Evolutionary conservation across 176 grass and related monocot genomes (phyloP), one percentile per base, ranked within the genome.

Genomic region (Olyra latifolia): DNA sequence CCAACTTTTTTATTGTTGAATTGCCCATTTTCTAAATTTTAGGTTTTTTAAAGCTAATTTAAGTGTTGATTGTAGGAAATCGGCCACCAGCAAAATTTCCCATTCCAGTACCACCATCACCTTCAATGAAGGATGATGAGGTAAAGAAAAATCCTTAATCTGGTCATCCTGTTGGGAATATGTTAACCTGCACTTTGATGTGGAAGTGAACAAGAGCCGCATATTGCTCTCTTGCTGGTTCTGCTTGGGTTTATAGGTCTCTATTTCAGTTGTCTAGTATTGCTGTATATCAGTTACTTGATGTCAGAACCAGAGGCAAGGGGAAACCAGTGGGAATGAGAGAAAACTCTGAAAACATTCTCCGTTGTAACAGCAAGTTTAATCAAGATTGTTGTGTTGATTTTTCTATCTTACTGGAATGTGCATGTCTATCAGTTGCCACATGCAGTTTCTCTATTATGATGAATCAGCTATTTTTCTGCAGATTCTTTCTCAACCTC

Each of bases 71-170:
- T 96, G 87, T 62, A 99, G 97, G 97, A 55, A 86, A 87, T 75
- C 87, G 84, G 5, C 93, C 91, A 55, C 90, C 93, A 43, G 88
- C 97, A 60, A 99, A 99, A 88, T 82, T 99, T 80, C 97, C 97
- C 50, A 62, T 99, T 86, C 93, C 90, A 64, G 75, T 99, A 53
- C 92, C 97, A 24, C 70, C 75, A 82, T 87, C 90, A 74, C 80
- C 79, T 87, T 91, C 97, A 43, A 79, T 85, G 86, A 95, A 78
- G 76, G 87, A 73, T 79, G 82, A 91, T 41, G 93, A 96, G 97
- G 97, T 95, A 85, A 81, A 77, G 10, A 28, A 55, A 75, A 80
- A 62, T 80, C 15, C 10, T 55, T 68, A 73, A 53, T 35, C 32
- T 4, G 62, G 8, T n/a, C 48, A 13, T 75, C 52, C 28, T 41